Evolutionary conservation across 768 basidiomycete species (phyloP).

Genomic region (Amanita molliuscula): DNA sequence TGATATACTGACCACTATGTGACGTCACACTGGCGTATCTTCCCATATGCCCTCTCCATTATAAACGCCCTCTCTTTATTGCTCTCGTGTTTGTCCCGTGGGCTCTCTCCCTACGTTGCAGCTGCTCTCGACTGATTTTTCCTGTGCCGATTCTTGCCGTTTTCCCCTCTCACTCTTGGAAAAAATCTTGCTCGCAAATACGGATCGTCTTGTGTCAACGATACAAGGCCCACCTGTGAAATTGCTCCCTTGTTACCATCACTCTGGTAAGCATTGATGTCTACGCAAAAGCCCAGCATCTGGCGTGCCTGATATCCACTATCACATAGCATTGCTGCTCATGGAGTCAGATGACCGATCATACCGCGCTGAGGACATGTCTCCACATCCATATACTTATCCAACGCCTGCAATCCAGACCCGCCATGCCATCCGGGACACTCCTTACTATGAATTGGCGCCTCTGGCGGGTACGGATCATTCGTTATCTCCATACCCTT

Average conservation of each 20-base stretch:
- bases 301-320: not conserved
- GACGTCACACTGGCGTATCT: not conserved
- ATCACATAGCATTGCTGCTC: not conserved
- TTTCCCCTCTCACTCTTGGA: too few species aligned
- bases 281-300: not conserved
- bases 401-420: not conserved
- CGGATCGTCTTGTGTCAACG: not conserved
- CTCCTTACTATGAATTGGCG: conserved; percentile 1
- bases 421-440: not conserved
- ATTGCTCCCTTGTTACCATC: not conserved
- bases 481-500: conserved; percentile 1
- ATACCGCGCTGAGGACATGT: not conserved
- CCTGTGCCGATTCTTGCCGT: too few species aligned
- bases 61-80: not conserved
- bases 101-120: too few species aligned
- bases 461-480: not conserved
- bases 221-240: not conserved
- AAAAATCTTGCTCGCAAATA: too few species aligned
- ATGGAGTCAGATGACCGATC: conserved; percentile 6
- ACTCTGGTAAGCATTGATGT: not conserved
- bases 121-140: too few species aligned
- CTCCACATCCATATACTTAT: not conserved
- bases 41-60: conserved; percentile 5
- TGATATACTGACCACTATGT: not conserved
- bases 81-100: too few species aligned